phyloP scores from a whole-genome alignment of 2,329 filamentous ascomycete species.

The Diaporthe sp. region DNA sequence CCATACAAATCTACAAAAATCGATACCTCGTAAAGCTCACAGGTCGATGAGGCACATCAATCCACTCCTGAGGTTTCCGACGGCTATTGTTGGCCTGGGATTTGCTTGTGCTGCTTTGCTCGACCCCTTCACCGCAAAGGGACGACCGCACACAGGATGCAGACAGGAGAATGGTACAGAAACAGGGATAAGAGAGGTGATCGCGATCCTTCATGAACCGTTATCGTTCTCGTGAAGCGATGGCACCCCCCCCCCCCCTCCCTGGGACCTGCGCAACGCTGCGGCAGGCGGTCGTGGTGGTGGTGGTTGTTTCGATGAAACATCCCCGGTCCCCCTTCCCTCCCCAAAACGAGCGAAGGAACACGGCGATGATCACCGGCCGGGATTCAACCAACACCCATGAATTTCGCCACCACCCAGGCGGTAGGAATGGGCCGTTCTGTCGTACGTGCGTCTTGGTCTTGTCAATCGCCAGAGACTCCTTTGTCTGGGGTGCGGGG shows the following conservation, averaged over 20 bases:
- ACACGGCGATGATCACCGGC: constrained; percentile 4
- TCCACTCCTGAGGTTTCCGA: background rate
- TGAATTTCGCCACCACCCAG: constrained; percentile 5
- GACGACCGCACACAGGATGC: background rate
- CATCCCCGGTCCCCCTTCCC: background rate
- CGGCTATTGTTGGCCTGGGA: background rate
- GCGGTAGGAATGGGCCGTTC: constrained; percentile 14
- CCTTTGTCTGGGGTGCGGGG: constrained; percentile 16
- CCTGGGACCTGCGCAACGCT: too few species aligned
- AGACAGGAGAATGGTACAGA: background rate
- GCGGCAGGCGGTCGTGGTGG: background rate
- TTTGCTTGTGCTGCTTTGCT: background rate
- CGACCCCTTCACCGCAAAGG: too few species aligned
- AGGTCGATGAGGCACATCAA: background rate
- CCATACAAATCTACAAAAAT: background rate
- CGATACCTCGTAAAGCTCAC: background rate
- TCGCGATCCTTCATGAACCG: constrained; percentile 16
- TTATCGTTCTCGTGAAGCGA: background rate
- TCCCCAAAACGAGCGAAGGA: background rate
- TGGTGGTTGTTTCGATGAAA: constrained; percentile 24
- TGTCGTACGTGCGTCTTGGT: constrained; percentile 24
- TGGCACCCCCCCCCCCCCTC: background rate
- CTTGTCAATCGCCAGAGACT: background rate
- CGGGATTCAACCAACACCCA: background rate
- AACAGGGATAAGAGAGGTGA: background rate